Conservation (phyloP, 164 flowering plant species). For the Tetrastigma voinierianum region DNA sequence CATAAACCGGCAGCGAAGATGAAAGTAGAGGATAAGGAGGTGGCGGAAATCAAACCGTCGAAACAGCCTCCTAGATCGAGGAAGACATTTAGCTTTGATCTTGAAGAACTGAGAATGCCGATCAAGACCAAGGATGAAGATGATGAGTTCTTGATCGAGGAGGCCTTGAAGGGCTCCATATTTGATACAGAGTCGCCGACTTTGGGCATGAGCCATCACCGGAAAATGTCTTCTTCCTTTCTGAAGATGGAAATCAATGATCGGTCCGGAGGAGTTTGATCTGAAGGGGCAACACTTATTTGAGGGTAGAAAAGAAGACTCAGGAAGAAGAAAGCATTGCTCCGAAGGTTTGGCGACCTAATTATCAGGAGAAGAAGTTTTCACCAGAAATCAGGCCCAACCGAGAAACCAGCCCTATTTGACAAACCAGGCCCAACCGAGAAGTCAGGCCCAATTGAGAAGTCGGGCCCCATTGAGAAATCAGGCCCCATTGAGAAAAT, state of each 20-base stretch:
- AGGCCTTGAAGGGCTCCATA: conserved; percentile 55
- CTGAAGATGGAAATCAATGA: conserved; percentile 32
- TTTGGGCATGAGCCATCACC: conserved; percentile 19
- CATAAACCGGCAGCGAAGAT: conserved; percentile 5
- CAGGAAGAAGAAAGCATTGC: conserved; percentile 56
- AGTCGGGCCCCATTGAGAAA: too few species aligned
- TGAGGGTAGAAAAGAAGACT: conserved; percentile 30
- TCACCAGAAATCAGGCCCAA: conserved; percentile 21
- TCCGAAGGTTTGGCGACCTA: conserved; percentile 62
- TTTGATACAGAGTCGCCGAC: conserved; percentile 57
- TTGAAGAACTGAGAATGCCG: conserved; percentile 29
- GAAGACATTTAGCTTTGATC: conserved; percentile 30
- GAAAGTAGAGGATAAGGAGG: background rate
- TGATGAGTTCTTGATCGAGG: conserved; percentile 31
- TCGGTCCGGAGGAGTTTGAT: conserved; percentile 41
- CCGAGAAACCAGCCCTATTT: conserved; percentile 1
- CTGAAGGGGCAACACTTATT: conserved; percentile 31
- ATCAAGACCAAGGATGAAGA: conserved; percentile 18
- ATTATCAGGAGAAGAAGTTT: conserved; percentile 39
- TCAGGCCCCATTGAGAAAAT: too few species aligned
- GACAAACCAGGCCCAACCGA: background rate
- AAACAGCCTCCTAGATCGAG: conserved; percentile 5
- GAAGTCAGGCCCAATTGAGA: background rate
- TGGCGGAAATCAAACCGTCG: conserved; percentile 15
- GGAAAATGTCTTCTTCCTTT: conserved; percentile 26